Conservation (phyloP, 148 eudicot species). For the Rheum nobile region DNA sequence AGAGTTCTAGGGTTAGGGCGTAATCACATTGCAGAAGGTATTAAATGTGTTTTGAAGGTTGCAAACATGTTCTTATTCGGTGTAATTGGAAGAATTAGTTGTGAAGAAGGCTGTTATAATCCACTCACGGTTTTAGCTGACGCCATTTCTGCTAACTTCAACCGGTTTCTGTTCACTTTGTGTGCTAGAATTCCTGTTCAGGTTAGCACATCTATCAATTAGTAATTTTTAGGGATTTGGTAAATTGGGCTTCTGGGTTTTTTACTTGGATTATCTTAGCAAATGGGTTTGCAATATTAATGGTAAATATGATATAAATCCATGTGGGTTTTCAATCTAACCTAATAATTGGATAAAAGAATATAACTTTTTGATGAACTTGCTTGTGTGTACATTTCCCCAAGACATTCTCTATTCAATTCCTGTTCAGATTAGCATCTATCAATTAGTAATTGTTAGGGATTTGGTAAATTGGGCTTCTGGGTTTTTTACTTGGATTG, state of each 20-base stretch:
- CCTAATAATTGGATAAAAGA: too few relatives aligned
- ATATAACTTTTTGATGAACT: too few relatives aligned
- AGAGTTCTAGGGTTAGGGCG: constrained; percentile 29
- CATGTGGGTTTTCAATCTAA: not conserved
- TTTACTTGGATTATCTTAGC: not conserved
- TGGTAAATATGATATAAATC: not conserved
- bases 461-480: not conserved
- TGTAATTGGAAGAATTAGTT: constrained; percentile 25
- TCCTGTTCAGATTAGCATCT: constrained; percentile 61
- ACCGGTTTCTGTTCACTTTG: constrained; percentile 43
- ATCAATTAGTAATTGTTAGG: not conserved
- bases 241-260: not conserved
- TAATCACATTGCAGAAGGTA: constrained; percentile 29
- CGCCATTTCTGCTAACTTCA: constrained; percentile 63
- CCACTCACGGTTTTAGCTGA: constrained; percentile 48
- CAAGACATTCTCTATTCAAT: too few relatives aligned
- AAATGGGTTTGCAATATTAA: not conserved
- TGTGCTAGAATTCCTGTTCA: constrained; percentile 84
- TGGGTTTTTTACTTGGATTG: not conserved
- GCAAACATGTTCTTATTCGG: constrained; percentile 58
- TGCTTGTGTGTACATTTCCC: too few relatives aligned
- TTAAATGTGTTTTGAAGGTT: constrained; percentile 28
- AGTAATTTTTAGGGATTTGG: not conserved
- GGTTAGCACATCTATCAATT: constrained; percentile 24
- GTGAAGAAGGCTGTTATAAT: constrained; percentile 52